These are phyloP conservation scores for Sugiyamaella grinbergsii DNA, from an alignment of 1,139 yeast species.

Conservation along the genomic window DNA sequence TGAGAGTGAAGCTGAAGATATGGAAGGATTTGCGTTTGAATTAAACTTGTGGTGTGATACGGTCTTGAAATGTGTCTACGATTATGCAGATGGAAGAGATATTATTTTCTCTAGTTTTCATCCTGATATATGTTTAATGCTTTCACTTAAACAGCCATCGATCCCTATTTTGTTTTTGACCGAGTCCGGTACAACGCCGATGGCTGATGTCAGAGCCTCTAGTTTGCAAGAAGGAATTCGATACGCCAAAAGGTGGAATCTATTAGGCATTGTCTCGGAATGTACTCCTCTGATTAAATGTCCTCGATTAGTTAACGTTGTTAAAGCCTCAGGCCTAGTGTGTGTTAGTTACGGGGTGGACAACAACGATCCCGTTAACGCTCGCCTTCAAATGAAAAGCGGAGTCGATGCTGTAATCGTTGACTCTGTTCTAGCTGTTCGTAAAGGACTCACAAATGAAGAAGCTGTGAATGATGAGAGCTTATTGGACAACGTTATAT, in stretches of 20 bases:
- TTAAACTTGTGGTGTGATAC: conserved; percentile 82
- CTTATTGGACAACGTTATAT: neutral
- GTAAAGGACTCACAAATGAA: conserved; percentile 63
- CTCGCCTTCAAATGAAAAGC: conserved; percentile 83
- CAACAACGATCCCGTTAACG: conserved; percentile 84
- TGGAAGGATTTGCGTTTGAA: conserved; percentile 84
- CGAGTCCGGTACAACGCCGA: conserved; percentile 76
- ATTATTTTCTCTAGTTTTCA: conserved; percentile 91
- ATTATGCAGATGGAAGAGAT: conserved; percentile 77
- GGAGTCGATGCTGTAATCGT: conserved; percentile 99
- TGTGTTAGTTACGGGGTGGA: conserved; percentile 89
- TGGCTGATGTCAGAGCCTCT: conserved; percentile 89
- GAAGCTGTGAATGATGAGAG: conserved; percentile 16
- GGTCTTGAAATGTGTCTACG: conserved; percentile 77
- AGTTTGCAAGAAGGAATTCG: conserved; percentile 90
- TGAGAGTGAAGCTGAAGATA: conserved; percentile 85
- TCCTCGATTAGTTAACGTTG: conserved; percentile 85
- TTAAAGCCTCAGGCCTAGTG: conserved; percentile 86
- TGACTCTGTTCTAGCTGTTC: conserved; percentile 88
- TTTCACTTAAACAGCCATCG: conserved; percentile 90
- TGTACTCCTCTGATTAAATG: conserved; percentile 82
- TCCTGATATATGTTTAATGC: conserved; percentile 85
- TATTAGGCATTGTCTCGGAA: conserved; percentile 90
- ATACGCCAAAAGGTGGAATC: conserved; percentile 88
- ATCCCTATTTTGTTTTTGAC: conserved; percentile 81